A percentile compares a stretch with the other conserved stretches of the same genome.
These are phyloP conservation scores for Tetrastigma voinierianum DNA, from an alignment of 164 flowering plant species.

Conservation along the genomic window DNA sequence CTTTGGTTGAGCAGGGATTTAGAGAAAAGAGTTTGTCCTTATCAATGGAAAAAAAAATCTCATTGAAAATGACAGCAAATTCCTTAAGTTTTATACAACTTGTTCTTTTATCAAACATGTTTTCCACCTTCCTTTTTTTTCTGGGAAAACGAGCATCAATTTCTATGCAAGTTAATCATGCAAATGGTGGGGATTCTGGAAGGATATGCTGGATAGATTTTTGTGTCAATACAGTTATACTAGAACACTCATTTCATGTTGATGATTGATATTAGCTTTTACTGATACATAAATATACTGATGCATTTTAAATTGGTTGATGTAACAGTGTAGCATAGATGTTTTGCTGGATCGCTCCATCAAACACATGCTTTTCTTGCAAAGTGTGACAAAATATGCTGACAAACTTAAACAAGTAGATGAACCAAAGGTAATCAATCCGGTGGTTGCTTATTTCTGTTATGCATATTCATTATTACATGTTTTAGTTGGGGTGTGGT, in stretches of 20 bases:
- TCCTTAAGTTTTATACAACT: no score
- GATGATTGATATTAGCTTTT: not conserved
- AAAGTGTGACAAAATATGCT: conserved; percentile 63
- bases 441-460: not conserved
- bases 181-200: not conserved
- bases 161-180: not conserved
- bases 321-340: conserved; percentile 83
- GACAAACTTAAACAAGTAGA: conserved; percentile 59
- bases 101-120: no score
- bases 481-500: no score
- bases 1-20: not conserved
- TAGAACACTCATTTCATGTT: not conserved
- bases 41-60: not conserved
- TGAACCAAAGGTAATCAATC: conserved; percentile 53
- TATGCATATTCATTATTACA: not conserved
- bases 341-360: conserved; percentile 72
- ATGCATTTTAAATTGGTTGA: conserved; percentile 6
- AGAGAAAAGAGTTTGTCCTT: not conserved
- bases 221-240: not conserved
- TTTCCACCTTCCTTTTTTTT: no score
- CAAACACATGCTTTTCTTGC: conserved; percentile 82
- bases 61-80: no score
- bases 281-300: not conserved
- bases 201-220: not conserved
- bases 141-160: no score